Percentiles rank a stretch among this genome's conserved stretches.
These are phyloP conservation scores for Thermomucor indicae-seudaticae DNA, from an alignment of 371 early-diverging fungal species.

Conservation along the genomic window DNA sequence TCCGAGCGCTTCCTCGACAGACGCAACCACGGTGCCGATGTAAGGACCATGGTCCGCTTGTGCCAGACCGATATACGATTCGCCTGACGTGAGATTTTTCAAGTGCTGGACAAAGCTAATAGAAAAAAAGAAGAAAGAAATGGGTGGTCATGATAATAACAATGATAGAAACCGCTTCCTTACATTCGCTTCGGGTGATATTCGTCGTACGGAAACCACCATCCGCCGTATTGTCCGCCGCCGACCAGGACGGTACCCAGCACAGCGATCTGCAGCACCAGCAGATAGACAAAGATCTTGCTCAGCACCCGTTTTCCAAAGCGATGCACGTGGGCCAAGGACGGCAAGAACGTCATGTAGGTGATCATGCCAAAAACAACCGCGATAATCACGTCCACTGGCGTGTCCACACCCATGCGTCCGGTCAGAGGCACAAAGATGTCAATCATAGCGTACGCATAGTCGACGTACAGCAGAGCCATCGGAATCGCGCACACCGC, in stretches of 20 bases:
- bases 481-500: conserved; percentile 33
- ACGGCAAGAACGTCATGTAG: conserved; percentile 44
- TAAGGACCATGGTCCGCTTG: conserved; percentile 65
- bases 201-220: conserved; percentile 58
- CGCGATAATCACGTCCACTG: conserved; percentile 66
- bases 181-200: conserved; percentile 62
- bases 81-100: conserved; percentile 61
- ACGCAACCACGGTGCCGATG: conserved; percentile 38
- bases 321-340: conserved; percentile 57
- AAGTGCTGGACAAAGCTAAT: conserved; percentile 59
- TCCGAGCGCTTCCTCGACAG: conserved; percentile 37
- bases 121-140: too few species aligned
- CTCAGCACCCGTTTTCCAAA: conserved; percentile 39
- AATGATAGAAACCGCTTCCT: too few species aligned
- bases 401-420: conserved; percentile 66
- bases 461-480: conserved; percentile 42
- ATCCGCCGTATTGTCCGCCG: conserved; percentile 28
- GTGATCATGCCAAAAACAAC: conserved; percentile 54
- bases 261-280: conserved; percentile 31
- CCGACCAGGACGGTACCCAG: conserved; percentile 35
- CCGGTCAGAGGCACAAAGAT: conserved; percentile 76
- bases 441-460: conserved; percentile 50
- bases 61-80: conserved; percentile 52
- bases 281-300: conserved; percentile 28
- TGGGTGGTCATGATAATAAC: too few species aligned